Evolutionary conservation across 306 rosid species (phyloP).

Genomic region (Corylus avellana): DNA sequence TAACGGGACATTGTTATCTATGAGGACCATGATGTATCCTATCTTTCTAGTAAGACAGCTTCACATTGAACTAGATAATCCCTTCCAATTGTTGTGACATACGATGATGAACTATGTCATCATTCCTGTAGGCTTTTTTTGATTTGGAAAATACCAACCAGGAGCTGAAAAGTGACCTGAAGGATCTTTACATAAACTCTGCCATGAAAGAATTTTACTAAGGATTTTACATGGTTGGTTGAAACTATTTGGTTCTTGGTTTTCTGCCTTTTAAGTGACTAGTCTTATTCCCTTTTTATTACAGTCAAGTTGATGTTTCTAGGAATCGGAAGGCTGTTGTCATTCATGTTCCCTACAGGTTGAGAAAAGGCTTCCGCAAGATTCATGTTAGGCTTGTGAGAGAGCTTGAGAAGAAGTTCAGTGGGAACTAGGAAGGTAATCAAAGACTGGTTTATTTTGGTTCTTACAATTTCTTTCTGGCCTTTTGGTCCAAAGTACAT

Average conservation of each 20-base stretch:
- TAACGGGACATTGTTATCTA: too few relatives aligned
- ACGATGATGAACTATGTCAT: too few relatives aligned
- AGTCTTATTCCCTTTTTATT: background rate
- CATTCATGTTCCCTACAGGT: conserved; percentile 68
- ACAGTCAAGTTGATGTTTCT: conserved; percentile 75
- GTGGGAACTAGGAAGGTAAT: conserved; percentile 61
- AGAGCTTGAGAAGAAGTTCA: conserved; percentile 92
- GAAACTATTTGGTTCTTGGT: background rate
- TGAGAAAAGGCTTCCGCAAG: conserved; percentile 81
- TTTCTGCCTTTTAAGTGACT: background rate
- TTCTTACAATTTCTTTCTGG: background rate
- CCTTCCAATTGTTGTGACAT: too few relatives aligned
- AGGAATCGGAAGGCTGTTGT: conserved; percentile 83
- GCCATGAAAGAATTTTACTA: conserved; percentile 56
- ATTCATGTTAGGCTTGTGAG: conserved; percentile 79
- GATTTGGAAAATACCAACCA: conserved; percentile 54
- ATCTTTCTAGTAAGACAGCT: background rate
- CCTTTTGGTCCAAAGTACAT: background rate
- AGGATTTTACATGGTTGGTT: background rate
- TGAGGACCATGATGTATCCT: too few relatives aligned
- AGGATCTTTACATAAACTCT: conserved; percentile 83
- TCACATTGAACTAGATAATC: background rate
- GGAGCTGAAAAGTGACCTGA: conserved; percentile 89
- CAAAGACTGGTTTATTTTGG: background rate
- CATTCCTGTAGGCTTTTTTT: too few relatives aligned